A percentile compares a stretch with the other conserved stretches of the same genome.
Conservation (phyloP, 164 flowering plant species). For the Chimonanthus praecox region DNA sequence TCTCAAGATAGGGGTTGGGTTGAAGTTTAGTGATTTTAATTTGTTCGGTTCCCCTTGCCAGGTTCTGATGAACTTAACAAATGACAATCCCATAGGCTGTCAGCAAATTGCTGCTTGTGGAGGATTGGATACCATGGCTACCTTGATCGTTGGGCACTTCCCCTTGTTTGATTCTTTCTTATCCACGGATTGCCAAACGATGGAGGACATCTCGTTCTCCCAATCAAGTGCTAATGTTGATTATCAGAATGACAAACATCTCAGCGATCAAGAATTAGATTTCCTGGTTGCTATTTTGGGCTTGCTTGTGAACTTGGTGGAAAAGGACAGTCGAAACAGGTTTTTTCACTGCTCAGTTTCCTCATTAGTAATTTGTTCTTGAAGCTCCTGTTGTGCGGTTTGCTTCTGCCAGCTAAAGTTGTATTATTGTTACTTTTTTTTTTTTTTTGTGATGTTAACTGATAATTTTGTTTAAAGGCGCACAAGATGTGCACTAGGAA, state of each 20-base stretch:
- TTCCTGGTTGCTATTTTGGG: slow-evolving; percentile 97
- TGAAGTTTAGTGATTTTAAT: neutral
- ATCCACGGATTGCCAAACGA: slow-evolving; percentile 17
- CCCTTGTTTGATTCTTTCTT: slow-evolving; percentile 51
- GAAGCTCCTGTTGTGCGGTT: neutral
- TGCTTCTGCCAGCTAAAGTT: neutral
- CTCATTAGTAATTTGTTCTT: neutral
- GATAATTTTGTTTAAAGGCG: no score
- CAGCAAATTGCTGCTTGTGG: slow-evolving; percentile 83
- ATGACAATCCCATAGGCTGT: slow-evolving; percentile 90
- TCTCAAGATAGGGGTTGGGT: neutral
- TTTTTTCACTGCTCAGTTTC: slow-evolving; percentile 12
- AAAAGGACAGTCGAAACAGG: slow-evolving; percentile 90
- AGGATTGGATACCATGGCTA: slow-evolving; percentile 73
- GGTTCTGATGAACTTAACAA: slow-evolving; percentile 96
- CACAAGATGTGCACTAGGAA: no score
- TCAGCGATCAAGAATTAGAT: slow-evolving; percentile 79
- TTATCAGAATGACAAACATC: slow-evolving; percentile 35
- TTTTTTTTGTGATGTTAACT: neutral
- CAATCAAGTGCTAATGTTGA: slow-evolving; percentile 20
- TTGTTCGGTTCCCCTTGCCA: slow-evolving; percentile 26
- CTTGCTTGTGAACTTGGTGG: slow-evolving; percentile 92
- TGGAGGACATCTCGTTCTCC: slow-evolving; percentile 16
- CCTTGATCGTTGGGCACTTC: slow-evolving; percentile 74
- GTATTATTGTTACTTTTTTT: neutral